phyloP scores from a whole-genome alignment of 1,284 basidiomycete genomes.

The Malassezia vespertilionis region DNA sequence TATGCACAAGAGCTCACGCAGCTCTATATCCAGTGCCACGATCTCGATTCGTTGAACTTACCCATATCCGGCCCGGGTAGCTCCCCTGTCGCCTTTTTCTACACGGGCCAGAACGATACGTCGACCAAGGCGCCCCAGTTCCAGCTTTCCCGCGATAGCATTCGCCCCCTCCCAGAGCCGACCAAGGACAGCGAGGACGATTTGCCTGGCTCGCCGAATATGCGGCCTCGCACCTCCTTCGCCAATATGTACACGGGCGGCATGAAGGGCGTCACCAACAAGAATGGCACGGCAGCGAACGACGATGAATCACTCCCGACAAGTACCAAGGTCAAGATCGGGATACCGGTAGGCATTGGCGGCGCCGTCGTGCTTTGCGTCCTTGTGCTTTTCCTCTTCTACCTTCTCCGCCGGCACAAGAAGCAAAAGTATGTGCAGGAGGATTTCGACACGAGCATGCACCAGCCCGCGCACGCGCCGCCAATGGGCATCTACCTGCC shows the following conservation, averaged over 20 bases:
- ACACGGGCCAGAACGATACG: constrained; percentile 26
- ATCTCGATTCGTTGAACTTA: constrained; percentile 16
- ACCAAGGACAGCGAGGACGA: constrained; percentile 11
- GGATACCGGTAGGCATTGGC: constrained; percentile 15
- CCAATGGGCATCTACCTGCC: background rate
- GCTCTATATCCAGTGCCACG: constrained; percentile 26
- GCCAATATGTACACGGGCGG: constrained; percentile 20
- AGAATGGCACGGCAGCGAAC: too few species aligned
- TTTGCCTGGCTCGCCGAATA: constrained; percentile 16
- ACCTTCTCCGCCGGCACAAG: constrained; percentile 5
- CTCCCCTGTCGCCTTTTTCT: constrained; percentile 22
- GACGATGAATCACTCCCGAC: background rate
- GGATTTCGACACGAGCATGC: background rate
- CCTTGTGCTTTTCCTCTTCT: background rate
- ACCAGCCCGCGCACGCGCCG: background rate
- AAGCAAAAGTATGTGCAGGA: background rate
- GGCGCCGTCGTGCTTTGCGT: constrained; percentile 2
- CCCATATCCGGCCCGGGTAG: constrained; percentile 13
- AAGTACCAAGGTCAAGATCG: constrained; percentile 11
- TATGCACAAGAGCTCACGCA: constrained; percentile 36
- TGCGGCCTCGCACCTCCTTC: background rate
- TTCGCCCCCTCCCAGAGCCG: constrained; percentile 16
- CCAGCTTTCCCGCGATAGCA: constrained; percentile 15
- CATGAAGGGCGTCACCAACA: background rate
- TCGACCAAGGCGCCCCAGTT: constrained; percentile 22